Conservation (phyloP, 169 alveolate genomes). For the Miamiensis avidus region DNA sequence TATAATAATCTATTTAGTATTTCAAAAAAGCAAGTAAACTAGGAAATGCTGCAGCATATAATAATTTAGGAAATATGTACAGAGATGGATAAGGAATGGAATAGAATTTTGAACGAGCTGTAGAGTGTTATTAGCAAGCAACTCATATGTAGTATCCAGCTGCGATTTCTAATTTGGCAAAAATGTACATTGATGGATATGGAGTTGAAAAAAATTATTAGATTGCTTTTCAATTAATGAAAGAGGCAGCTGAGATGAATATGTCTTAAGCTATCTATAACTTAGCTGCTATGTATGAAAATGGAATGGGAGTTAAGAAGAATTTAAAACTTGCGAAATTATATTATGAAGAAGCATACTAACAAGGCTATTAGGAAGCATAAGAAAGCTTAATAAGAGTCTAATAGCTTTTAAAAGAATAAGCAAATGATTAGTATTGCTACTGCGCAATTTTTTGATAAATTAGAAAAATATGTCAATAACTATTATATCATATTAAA, state of each 20-base stretch:
- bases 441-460: too few species aligned
- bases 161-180: constrained; percentile 4
- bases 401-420: too few species aligned
- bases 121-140: not conserved
- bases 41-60: constrained; percentile 12
- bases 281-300: not conserved
- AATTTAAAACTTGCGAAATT: constrained; percentile 4
- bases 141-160: constrained; percentile 3
- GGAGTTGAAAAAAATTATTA: constrained; percentile 5
- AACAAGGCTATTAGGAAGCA: constrained; percentile 10
- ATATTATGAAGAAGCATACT: constrained; percentile 1
- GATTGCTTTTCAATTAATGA: not conserved
- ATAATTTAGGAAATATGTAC: constrained; percentile 14
- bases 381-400: not conserved
- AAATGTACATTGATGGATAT: not conserved
- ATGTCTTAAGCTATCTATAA: constrained; percentile 1
- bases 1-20: not conserved
- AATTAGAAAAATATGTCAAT: too few species aligned
- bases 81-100: constrained; percentile 8
- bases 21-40: constrained; percentile 11
- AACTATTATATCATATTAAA: too few species aligned
- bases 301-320: constrained; percentile 7
- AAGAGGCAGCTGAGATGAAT: constrained; percentile 9
- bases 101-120: constrained; percentile 4
- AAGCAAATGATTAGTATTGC: too few species aligned